Base-by-base conservation (phyloP, 371 early-diverging fungal species). In the Rhizopus sp. region DNA sequence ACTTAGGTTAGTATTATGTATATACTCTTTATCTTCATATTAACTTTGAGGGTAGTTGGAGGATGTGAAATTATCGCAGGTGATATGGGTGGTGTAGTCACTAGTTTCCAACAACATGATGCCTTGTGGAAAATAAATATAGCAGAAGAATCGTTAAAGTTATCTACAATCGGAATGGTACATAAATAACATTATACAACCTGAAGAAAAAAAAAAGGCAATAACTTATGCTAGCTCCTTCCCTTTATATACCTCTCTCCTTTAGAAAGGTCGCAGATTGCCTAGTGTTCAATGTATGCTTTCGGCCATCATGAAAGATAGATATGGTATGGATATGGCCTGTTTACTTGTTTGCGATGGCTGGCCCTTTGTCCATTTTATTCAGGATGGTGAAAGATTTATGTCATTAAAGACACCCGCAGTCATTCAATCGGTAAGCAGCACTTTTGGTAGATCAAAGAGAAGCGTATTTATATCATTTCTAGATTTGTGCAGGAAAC, bases 51-150 rank as follows among this genome's bases (percentile, higher is more conserved):
- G 47, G 12, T 49, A 78, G 76, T 66, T 38, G 68, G 72, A 3
- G 77, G 78, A 9, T 76, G 67, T 53, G 75, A 81, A 23, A 72
- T 81, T 30, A 65, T 78, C 38, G 71, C 76, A 29, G 81, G 81
- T 5, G 73, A 73, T 57, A 68, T 66, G 16, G 64, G 64, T 55
- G 81, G 81, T 7, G 63, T 57, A 7, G 46, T 81, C 3, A 74
- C 71, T 5, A 70, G 77, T 38, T 78, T 81, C 57, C 72, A 68
- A n/a, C 73, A 71, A 3, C 71, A 73, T 54, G 68, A 75, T 31
- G 62, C 67, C 2, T 45, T 76, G 15, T 81, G 81, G 81, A 68
- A 72, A 46, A 55, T 72, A 7, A 73, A 73, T 50, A 57, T 81
- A 13, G 64, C 68, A 10, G 69, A 72, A 38, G 73, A 71, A 59